These are phyloP conservation scores for Thalassiosira delicatula DNA, from an alignment of 352 stramenopile genomes.

Conservation along the genomic window DNA sequence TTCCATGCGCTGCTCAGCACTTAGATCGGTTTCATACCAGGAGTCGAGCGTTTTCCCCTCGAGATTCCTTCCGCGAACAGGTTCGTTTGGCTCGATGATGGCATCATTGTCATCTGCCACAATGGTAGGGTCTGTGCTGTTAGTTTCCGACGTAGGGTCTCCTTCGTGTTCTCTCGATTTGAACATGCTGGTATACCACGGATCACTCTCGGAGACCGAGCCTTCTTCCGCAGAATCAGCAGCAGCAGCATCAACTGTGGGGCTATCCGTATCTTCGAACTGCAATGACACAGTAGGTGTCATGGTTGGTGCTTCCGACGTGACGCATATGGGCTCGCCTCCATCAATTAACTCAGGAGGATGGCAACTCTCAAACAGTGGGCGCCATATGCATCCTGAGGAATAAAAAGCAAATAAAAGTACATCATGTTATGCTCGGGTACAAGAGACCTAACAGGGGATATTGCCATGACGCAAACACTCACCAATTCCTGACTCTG, in stretches of 20 bases:
- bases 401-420: neutral
- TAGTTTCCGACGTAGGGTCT: constrained; percentile 26
- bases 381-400: constrained; percentile 60
- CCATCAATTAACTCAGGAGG: constrained; percentile 72
- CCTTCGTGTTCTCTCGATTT: constrained; percentile 64
- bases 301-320: constrained; percentile 63
- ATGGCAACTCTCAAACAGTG: constrained; percentile 70
- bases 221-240: neutral
- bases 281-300: constrained; percentile 46
- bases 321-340: constrained; percentile 61
- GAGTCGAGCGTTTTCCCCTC: constrained; percentile 21
- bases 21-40: constrained; percentile 54
- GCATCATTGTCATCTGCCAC: constrained; percentile 48
- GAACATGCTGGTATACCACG: constrained; percentile 69
- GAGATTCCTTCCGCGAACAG: constrained; percentile 26
- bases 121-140: constrained; percentile 38
- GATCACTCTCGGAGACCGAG: constrained; percentile 21
- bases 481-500: constrained; percentile 52
- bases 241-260: constrained; percentile 18
- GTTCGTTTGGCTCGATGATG: constrained; percentile 10
- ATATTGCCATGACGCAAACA: neutral
- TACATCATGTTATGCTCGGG: too few relatives aligned
- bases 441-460: too few relatives aligned
- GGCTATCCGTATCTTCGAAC: constrained; percentile 38
- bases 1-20: constrained; percentile 26